A percentile compares a stretch with the other conserved stretches of the same genome.
Conservation (phyloP, 2,329 filamentous ascomycete genomes). For the Cladophialophora carrionii region DNA sequence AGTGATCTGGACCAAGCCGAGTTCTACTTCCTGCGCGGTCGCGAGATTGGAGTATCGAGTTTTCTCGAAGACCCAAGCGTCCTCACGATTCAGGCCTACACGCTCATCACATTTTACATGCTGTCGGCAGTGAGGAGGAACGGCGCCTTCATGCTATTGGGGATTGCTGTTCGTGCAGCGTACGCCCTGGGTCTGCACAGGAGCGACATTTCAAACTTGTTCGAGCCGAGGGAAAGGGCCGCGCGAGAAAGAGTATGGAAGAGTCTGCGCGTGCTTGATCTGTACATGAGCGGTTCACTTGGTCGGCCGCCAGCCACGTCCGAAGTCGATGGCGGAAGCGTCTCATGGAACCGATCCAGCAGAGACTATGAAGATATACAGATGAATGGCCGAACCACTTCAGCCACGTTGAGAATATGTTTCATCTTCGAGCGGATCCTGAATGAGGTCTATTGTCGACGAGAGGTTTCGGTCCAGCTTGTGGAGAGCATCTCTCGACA, state of each 20-base stretch:
- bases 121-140: slow-evolving; percentile 57
- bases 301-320: slow-evolving; percentile 59
- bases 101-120: slow-evolving; percentile 58
- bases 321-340: slow-evolving; percentile 50
- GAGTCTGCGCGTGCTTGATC: slow-evolving; percentile 56
- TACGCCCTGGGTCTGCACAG: slow-evolving; percentile 59
- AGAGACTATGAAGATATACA: slow-evolving; percentile 48
- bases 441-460: slow-evolving; percentile 50
- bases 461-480: slow-evolving; percentile 49
- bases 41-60: slow-evolving; percentile 50
- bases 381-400: slow-evolving; percentile 45
- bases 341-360: slow-evolving; percentile 36
- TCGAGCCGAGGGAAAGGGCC: slow-evolving; percentile 48
- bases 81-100: slow-evolving; percentile 56
- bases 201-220: slow-evolving; percentile 57
- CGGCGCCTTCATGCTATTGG: slow-evolving; percentile 57
- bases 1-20: slow-evolving; percentile 50
- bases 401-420: slow-evolving; percentile 52
- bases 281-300: slow-evolving; percentile 56
- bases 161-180: slow-evolving; percentile 56
- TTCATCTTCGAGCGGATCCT: slow-evolving; percentile 50
- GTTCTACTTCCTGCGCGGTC: slow-evolving; percentile 53
- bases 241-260: slow-evolving; percentile 58
- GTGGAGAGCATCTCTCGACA: slow-evolving; percentile 50
- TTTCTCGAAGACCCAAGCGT: slow-evolving; percentile 56